These are phyloP conservation scores for Sapria himalayana DNA, from an alignment of 345 rosid genomes.

Conservation along the genomic window DNA sequence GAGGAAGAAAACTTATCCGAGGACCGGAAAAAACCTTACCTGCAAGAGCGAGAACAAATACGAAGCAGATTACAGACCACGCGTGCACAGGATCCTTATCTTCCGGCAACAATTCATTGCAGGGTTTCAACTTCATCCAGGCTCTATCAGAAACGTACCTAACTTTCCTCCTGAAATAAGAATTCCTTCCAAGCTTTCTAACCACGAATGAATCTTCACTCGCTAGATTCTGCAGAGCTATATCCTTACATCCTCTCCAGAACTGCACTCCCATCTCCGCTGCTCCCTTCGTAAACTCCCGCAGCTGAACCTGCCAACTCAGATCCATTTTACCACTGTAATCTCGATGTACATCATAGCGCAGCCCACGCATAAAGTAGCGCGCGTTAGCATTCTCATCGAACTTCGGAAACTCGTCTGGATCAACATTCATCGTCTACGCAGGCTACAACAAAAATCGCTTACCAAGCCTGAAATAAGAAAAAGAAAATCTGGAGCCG, in stretches of 20 bases:
- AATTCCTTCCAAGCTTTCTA: conserved; percentile 19
- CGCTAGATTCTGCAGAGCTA: conserved; percentile 32
- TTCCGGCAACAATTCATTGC: conserved; percentile 39
- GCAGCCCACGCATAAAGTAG: no score
- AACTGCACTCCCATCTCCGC: conserved; percentile 38
- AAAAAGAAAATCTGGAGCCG: no score
- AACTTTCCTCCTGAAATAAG: conserved; percentile 17
- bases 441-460: no score
- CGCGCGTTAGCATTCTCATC: no score
- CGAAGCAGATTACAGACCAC: conserved; percentile 30
- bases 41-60: conserved; percentile 32
- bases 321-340: conserved; percentile 7
- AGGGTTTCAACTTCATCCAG: conserved; percentile 14
- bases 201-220: conserved; percentile 31
- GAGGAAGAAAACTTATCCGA: no score
- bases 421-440: no score
- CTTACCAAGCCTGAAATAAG: no score
- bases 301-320: conserved; percentile 19
- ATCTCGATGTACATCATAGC: no score
- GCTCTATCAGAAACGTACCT: conserved; percentile 12
- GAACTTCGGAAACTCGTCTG: no score
- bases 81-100: conserved; percentile 42
- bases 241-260: conserved; percentile 42
- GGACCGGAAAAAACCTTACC: conserved; percentile 14
- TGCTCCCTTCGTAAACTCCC: conserved; percentile 31